A percentile compares a stretch with the other conserved stretches of the same genome.
Conservation (phyloP, 306 rosid genomes). For the Prosopis cineraria region DNA sequence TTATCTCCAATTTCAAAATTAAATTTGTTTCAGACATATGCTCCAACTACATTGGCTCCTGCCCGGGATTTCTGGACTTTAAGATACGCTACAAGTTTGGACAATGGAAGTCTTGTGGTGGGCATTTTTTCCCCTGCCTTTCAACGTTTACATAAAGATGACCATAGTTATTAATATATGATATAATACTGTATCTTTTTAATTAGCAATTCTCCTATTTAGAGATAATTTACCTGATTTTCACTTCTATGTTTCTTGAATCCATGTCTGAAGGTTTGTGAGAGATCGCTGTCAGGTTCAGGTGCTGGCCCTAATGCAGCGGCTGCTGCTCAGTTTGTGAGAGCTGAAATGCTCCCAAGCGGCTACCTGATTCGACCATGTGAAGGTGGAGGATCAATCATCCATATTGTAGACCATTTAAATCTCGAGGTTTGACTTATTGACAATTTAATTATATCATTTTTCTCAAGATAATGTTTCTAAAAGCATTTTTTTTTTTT, state of each 20-base stretch:
- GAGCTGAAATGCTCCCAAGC: constrained; percentile 89
- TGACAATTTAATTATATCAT: neutral
- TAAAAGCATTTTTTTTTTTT: constrained; percentile 28
- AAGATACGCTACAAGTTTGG: constrained; percentile 84
- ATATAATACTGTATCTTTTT: neutral
- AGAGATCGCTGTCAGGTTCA: constrained; percentile 95
- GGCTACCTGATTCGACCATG: constrained; percentile 97
- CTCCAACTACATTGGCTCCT: constrained; percentile 96
- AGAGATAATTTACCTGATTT: neutral
- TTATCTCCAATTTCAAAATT: constrained; percentile 2
- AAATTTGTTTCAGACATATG: constrained; percentile 63
- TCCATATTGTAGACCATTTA: constrained; percentile 94
- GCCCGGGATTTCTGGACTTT: constrained; percentile 99
- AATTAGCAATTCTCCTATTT: neutral
- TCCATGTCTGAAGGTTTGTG: constrained; percentile 68
- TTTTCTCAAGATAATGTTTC: neutral
- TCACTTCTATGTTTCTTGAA: constrained; percentile 14
- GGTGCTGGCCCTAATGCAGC: constrained; percentile 87
- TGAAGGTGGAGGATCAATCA: constrained; percentile 98
- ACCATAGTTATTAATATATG: neutral
- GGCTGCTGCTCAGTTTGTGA: constrained; percentile 82
- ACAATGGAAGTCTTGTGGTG: constrained; percentile 96
- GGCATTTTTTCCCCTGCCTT: constrained; percentile 21
- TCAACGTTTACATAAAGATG: neutral
- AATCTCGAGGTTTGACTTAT: constrained; percentile 81